A percentile compares a stretch with the other conserved stretches of the same genome.
Evolutionary conservation across 257 asterid genomes (phyloP).

Genomic region (Nicotiana undulata): DNA sequence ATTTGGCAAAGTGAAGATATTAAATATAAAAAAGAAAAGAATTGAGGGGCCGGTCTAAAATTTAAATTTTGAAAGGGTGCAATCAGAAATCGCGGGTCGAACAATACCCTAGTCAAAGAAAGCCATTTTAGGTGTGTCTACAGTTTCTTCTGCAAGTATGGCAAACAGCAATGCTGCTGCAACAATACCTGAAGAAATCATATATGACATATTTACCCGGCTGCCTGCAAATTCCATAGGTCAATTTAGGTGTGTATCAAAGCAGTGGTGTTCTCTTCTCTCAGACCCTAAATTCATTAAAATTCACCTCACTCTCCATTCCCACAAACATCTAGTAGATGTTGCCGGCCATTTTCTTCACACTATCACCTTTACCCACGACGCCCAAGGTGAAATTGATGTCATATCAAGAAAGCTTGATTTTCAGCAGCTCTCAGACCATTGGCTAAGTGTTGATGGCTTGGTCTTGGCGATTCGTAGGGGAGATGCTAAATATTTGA

Average conservation of each 20-base stretch:
- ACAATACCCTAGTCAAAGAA: too few relatives aligned
- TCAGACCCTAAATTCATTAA: conserved; percentile 20
- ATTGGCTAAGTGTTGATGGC: background rate
- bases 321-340: conserved; percentile 5
- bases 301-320: conserved; percentile 10
- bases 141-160: too few relatives aligned
- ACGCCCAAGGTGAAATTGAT: too few relatives aligned
- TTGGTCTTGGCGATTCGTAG: background rate
- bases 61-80: too few relatives aligned
- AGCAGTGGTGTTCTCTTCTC: conserved; percentile 17
- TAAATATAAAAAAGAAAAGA: too few relatives aligned
- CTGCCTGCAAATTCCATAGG: conserved; percentile 30
- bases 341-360: background rate
- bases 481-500: too few relatives aligned
- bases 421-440: too few relatives aligned
- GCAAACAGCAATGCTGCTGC: background rate
- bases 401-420: background rate
- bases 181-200: conserved; percentile 19
- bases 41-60: too few relatives aligned
- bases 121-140: too few relatives aligned
- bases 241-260: conserved; percentile 26
- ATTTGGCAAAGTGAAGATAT: too few relatives aligned
- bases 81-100: too few relatives aligned
- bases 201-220: conserved; percentile 13
- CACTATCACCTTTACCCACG: background rate